These are phyloP conservation scores for Pseudogymnoascus sp. DNA, from an alignment of 2,329 filamentous ascomycete genomes.

Conservation along the genomic window DNA sequence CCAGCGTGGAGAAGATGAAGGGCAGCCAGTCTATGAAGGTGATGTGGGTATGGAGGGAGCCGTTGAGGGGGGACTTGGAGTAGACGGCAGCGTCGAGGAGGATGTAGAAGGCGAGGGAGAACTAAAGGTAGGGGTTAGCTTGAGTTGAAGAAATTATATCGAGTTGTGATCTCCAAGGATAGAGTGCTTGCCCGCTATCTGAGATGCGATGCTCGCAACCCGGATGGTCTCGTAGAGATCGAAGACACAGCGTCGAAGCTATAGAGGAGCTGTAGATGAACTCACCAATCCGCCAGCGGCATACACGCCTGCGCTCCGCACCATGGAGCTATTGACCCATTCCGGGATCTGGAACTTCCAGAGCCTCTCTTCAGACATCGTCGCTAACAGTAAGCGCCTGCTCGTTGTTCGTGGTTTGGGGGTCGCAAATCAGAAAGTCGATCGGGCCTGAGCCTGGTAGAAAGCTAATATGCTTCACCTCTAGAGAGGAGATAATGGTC, in stretches of 20 bases:
- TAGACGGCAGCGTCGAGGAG: constrained; percentile 61
- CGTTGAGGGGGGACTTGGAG: constrained; percentile 54
- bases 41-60: constrained; percentile 47
- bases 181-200: background rate
- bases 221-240: background rate
- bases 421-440: background rate
- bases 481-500: background rate
- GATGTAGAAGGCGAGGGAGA: constrained; percentile 61
- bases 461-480: background rate
- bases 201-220: constrained; percentile 11
- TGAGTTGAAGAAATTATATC: background rate
- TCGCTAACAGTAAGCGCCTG: constrained; percentile 1
- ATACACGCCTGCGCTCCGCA: constrained; percentile 57
- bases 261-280: constrained; percentile 15
- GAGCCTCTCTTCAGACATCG: constrained; percentile 57
- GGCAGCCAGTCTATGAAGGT: constrained; percentile 64
- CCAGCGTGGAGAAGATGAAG: constrained; percentile 57
- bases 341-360: constrained; percentile 60
- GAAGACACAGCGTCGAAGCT: background rate
- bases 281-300: constrained; percentile 54
- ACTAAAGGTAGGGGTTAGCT: constrained; percentile 34
- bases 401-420: background rate
- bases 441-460: background rate
- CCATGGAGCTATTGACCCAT: constrained; percentile 58
- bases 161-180: background rate